Evolutionary conservation across 176 grass and related monocot genomes (phyloP), one percentile per base, ranked within the genome.

Genomic region (Aegilops speltoides): DNA sequence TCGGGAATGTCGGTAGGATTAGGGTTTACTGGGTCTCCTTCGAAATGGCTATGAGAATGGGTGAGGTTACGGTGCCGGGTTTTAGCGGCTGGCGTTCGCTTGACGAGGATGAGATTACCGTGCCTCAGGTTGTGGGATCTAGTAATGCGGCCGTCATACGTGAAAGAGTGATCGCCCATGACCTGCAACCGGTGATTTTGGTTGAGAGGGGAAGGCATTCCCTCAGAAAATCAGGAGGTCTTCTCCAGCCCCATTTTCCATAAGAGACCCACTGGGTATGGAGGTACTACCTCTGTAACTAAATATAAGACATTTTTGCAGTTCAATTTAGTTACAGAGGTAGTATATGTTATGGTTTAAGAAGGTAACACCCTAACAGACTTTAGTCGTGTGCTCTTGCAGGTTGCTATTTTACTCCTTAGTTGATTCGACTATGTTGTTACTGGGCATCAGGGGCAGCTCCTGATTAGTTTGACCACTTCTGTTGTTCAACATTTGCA

Each of bases 1-100:
- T 48, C 15, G 61, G 76, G 46, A 33, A 68, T 81, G 61, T 37
- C 25, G 36, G 50, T 80, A 15, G 61, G 28, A 76, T 66, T 87
- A 87, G 85, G 76, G 79, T 86, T 86, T 86, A 73, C 66, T 9
- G 36, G 56, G 45, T 11, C 8, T 29, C 48, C 14, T 24, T 38
- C 82, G 64, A 71, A 90, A 86, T 82, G 83, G 2, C 20, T 41
- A 38, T 40, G 40, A 20, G 36, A 32, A 41, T 16, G 45, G 22
- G 43, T 57, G 73, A 43, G 17, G 9, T 19, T 59, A 1, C 11
- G 45, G 45, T 29, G 43, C 1, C 19, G 32, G 10, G 23, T 20
- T 22, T 67, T 25, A 43, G 31, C 5, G 17, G 22, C 25, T 70
- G 3, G 13, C 8, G 25, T 34, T 60, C 57, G 5, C 2, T 16